Evolutionary conservation across 805 yeast species (phyloP), one percentile per base, ranked within the genome.

Genomic region (Wickerhamiella brachini): DNA sequence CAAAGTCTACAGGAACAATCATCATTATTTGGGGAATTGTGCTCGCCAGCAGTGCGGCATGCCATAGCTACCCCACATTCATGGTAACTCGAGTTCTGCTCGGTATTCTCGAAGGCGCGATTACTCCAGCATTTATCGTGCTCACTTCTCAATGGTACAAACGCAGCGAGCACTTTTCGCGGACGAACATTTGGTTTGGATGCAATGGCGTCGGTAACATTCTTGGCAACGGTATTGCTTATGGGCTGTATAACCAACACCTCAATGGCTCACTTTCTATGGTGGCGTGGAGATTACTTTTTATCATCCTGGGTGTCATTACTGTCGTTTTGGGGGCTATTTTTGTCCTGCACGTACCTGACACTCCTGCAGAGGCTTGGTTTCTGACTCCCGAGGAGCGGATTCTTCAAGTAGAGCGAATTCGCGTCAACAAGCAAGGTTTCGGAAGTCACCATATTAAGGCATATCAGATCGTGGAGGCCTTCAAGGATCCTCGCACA

Each of bases 71-170:
- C 59, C 71, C 74, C 7, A 68, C 74, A 3, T 68, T 76, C 41
- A 66, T 76, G 67, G 66, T 71, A 2, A 61, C 70, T 1, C 63
- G 83, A 43, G 65, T 70, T 7, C 61, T 78, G 10, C 63, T 78
- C 3, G 83, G 83, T 8, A 59, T 70, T 22, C 68, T 75, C 37
- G 83, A 79, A 56, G 59, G 74, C 5, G 72, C 72, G 20, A 72
- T 79, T 18, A 73, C 78, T 20, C 84, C 85, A 2, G 74, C 79
- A 2, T 76, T 76, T 63, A 74, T 78, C 29, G 67, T 77, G 26
- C 60, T 80, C 47, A 79, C 82, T 4, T 63, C 77, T 24, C 80
- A 77, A 61, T 80, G 79, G 75, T 80, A 78, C 71, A 72, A 67
- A 52, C 56, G 65, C 23, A 57, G 59, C 37, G 68, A 68, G 55